Evolutionary conservation across 805 yeast species (phyloP), one percentile per base, ranked within the genome.

Genomic region (Cyberlindnera misumaiensis): DNA sequence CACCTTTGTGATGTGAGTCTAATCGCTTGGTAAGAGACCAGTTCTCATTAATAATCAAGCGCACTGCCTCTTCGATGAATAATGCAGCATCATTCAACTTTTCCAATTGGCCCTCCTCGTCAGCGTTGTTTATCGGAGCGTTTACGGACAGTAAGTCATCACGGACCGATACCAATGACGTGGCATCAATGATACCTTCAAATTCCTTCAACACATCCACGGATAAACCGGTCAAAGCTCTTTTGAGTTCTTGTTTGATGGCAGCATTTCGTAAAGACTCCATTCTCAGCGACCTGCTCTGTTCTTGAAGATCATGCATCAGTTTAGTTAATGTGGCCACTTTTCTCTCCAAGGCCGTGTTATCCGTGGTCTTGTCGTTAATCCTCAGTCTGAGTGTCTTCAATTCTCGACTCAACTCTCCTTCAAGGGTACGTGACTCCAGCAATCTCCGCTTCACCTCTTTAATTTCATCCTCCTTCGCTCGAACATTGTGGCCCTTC

Each of bases 11-110:
- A 3, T 36, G 17, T 2, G 42, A 40, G 5, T 35, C 15, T 2
- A 46, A 13, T 11, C 44, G 35, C 30, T 32, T 43, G 20, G 28
- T 36, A 8, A 48, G 28, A 3, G 43, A 15, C 44, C 44, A 42
- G 24, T 44, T 41, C 12, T 46, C 51, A 26, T 42, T 40, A 12
- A 42, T 30, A 12, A 46, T 35, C 28, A 50, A 35, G 3, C 39
- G 22, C 3, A 48, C 39, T 11, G 47, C 49, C n/a, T 48, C 51
- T 28, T 44, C 44, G 5, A 50, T 40, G 24, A 48, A 49, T 4
- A 32, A 11, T 9, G 43, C 30, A 3, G 38, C 37, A 30, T 48
- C 47, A 28, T 28, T 39, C 2, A 49, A 14, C 24, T 38, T 42
- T 11, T 35, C 40, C 17, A 35, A 20, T 13, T 35, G 37, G 11